Conservation (phyloP, 2,329 filamentous ascomycete species). For the Paraconiothyrium brasiliense region DNA sequence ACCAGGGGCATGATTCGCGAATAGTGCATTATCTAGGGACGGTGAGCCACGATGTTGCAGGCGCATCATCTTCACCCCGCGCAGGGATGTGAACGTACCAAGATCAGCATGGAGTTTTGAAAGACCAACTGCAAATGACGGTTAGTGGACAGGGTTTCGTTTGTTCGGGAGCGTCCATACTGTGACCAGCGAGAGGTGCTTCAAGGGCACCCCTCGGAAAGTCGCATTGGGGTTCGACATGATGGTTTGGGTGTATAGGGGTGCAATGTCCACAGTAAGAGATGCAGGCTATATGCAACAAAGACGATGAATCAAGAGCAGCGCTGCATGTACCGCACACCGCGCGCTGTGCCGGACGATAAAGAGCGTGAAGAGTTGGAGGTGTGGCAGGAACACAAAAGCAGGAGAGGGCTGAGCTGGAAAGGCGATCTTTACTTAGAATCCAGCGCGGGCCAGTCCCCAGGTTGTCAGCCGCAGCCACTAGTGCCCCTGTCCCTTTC, state of each 20-base stretch:
- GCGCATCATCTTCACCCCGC: slow-evolving; percentile 15
- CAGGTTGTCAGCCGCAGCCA: slow-evolving; percentile 13
- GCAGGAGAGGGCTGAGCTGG: slow-evolving; percentile 13
- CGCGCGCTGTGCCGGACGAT: slow-evolving; percentile 9
- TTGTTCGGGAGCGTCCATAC: slow-evolving; percentile 54
- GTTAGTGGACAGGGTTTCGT: slow-evolving; percentile 30
- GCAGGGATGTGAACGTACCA: slow-evolving; percentile 58
- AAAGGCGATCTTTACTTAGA: slow-evolving; percentile 14
- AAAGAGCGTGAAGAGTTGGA: slow-evolving; percentile 12
- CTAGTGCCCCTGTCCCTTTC: slow-evolving; percentile 8
- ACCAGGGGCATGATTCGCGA: slow-evolving; percentile 89
- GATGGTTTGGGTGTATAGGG: slow-evolving; percentile 6
- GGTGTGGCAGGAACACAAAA: slow-evolving; percentile 7
- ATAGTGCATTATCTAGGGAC: slow-evolving; percentile 84
- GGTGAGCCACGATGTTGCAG: slow-evolving; percentile 18
- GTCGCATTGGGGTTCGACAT: slow-evolving; percentile 28
- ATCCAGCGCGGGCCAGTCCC: slow-evolving; percentile 3
- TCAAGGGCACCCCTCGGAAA: slow-evolving; percentile 68
- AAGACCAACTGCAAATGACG: slow-evolving; percentile 70
- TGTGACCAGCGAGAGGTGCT: slow-evolving; percentile 72
- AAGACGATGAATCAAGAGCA: neutral
- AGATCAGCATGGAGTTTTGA: slow-evolving; percentile 80
- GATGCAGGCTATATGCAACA: slow-evolving; percentile 4
- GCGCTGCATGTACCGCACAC: slow-evolving; percentile 5
- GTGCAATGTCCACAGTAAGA: slow-evolving; percentile 7